Conservation (phyloP, 2,329 filamentous ascomycete species). For the Botryosphaeria dothidea region DNA sequence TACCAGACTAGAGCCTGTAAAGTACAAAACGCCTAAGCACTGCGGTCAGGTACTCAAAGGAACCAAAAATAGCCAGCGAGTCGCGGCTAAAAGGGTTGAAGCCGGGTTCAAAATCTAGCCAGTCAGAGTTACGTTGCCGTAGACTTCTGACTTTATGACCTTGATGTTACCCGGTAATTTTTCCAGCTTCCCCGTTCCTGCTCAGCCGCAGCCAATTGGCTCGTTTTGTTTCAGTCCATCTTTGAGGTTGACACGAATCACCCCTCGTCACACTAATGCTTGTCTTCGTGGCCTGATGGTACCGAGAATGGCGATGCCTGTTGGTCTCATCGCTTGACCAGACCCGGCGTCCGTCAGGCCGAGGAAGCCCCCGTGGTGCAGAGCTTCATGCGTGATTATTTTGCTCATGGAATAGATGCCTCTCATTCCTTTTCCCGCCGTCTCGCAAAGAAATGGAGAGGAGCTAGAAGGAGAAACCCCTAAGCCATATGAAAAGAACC, state of each 20-base stretch:
- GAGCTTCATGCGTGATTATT: not conserved
- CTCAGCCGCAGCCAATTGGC: not conserved
- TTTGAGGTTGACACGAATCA: not conserved
- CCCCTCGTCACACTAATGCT: constrained; percentile 12
- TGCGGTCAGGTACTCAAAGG: not conserved
- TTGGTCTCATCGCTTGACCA: not conserved
- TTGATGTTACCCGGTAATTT: not conserved
- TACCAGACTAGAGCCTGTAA: not conserved
- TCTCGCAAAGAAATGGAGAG: not conserved
- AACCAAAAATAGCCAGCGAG: not conserved
- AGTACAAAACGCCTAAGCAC: not conserved
- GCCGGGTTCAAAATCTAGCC: not conserved
- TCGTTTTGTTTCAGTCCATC: not conserved
- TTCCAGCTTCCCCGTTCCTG: not conserved
- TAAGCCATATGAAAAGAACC: not conserved
- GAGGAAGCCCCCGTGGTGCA: constrained; percentile 1
- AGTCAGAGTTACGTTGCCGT: not conserved
- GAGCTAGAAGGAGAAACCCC: constrained; percentile 2
- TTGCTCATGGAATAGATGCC: not conserved
- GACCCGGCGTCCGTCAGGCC: not conserved
- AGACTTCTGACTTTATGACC: not conserved
- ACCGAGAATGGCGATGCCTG: not conserved
- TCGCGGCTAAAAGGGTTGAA: not conserved
- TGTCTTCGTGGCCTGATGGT: not conserved
- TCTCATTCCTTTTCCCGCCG: not conserved